Evolutionary conservation across 2,329 filamentous ascomycete genomes (phyloP).

Genomic region (Clarireedia monteithiana): DNA sequence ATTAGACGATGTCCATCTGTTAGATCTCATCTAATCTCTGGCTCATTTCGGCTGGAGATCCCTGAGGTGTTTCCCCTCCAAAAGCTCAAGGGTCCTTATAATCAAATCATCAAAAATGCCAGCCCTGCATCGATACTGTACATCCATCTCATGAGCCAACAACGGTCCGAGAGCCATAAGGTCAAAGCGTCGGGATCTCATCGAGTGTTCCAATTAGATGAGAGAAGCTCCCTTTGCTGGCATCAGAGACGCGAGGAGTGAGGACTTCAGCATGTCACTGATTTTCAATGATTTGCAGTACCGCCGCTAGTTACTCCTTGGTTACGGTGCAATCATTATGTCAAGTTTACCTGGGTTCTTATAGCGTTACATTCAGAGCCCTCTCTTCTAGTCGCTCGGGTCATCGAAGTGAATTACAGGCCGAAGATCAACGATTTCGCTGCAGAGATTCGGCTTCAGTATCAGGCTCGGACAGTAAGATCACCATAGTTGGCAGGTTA

Average conservation of each 20-base stretch:
- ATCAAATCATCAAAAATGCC: background rate
- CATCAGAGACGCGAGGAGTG: too few relatives aligned
- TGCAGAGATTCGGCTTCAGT: background rate
- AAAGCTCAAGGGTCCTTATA: background rate
- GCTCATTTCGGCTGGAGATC: background rate
- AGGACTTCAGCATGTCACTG: too few relatives aligned
- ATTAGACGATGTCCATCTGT: background rate
- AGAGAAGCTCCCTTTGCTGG: background rate
- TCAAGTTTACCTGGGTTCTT: background rate
- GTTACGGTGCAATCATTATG: too few relatives aligned
- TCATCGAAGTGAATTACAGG: background rate
- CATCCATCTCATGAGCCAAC: background rate
- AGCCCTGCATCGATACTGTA: background rate
- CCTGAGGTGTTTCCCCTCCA: background rate
- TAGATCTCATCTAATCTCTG: conserved; percentile 19
- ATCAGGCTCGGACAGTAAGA: conserved; percentile 2
- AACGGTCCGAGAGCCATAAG: background rate
- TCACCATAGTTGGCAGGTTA: background rate
- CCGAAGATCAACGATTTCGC: background rate
- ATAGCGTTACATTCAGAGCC: background rate
- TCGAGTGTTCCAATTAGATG: background rate
- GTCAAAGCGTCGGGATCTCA: background rate
- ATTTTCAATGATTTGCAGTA: too few relatives aligned
- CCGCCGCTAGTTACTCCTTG: too few relatives aligned
- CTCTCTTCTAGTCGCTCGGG: background rate